phyloP scores from a whole-genome alignment of 2,329 filamentous ascomycete species.

The Scopulariopsis brevicaulis region DNA sequence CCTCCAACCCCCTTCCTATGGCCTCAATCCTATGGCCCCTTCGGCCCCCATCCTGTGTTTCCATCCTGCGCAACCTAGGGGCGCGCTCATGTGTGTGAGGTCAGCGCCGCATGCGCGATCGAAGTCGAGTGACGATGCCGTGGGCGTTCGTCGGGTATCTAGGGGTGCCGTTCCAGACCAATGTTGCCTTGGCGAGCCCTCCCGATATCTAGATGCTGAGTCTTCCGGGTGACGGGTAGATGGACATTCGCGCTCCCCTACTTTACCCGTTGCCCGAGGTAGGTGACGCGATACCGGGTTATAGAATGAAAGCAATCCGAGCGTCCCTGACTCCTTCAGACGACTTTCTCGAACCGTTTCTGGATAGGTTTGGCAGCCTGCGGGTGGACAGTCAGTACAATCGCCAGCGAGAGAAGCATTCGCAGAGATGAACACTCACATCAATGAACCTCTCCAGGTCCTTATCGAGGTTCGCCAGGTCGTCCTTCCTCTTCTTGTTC shows the following conservation, averaged over 20 bases:
- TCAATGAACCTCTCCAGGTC: constrained; percentile 92
- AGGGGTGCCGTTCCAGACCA: background rate
- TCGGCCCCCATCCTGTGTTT: no score
- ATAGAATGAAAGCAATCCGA: background rate
- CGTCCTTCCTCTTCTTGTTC: constrained; percentile 90
- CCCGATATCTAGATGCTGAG: background rate
- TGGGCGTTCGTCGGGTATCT: background rate
- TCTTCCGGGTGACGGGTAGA: background rate
- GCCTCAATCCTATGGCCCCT: no score
- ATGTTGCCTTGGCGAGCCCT: background rate
- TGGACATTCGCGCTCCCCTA: background rate
- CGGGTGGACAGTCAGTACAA: constrained; percentile 9
- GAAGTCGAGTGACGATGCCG: no score
- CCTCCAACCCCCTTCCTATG: no score
- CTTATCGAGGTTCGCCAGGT: constrained; percentile 80
- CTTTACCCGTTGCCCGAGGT: background rate
- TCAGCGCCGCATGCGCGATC: no score
- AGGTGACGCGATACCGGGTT: background rate
- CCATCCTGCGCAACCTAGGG: no score
- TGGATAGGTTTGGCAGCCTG: constrained; percentile 82
- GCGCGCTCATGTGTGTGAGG: no score
- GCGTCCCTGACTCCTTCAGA: constrained; percentile 17
- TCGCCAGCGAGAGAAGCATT: background rate
- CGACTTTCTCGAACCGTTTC: constrained; percentile 70
- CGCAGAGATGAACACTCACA: constrained; percentile 32